Evolutionary conservation across 1,284 basidiomycete genomes (phyloP), one percentile per base, ranked within the genome.

Genomic region (Apiotrichum domesticum): DNA sequence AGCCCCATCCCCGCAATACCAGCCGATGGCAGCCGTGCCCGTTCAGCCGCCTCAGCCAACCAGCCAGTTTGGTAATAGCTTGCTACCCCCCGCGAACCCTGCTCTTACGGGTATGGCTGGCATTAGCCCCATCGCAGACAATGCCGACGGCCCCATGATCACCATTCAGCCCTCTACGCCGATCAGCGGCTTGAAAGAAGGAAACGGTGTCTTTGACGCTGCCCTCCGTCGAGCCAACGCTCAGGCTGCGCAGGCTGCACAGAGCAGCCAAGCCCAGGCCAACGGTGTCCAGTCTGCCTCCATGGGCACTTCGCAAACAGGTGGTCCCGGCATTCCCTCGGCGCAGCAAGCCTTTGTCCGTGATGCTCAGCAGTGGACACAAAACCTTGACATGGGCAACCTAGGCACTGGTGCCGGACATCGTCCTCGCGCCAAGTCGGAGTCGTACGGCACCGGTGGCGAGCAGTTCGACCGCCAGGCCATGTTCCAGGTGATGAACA

Each of bases 81-180:
- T 75, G 1, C 51, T 71, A 9, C 71, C 71, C 8, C 73, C 73
- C 5, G 63, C 62, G 13, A 73, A 74, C 55, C 72, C 72, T 0
- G 66, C 66, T 13, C 56, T 75, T n/a, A 69, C 71, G 0, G 73
- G 73, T 29, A 75, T 75, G 72, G 70, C 69, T 14, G 73, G 73
- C 6, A 73, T 75, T 59, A 72, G 70, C 51, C 73, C 73, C 5
- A 74, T 75, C 39, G 72, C 64, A 4, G 68, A 72, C 7, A 73
- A 65, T 54, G 70, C 70, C 2, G 76, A 74, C 52, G 75, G 75
- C 3, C 76, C 75, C 6, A 73, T 73, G 67, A 78, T 78, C 61
- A 73, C 68, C 51, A 71, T 78, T n/a, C 75, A 77, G 52, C 76
- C 76, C 1, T 75, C 73, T 53, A 78, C 76, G 9, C 76, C 76